Conservation (phyloP, 106 monocot species). For the Triglochin maritima region DNA sequence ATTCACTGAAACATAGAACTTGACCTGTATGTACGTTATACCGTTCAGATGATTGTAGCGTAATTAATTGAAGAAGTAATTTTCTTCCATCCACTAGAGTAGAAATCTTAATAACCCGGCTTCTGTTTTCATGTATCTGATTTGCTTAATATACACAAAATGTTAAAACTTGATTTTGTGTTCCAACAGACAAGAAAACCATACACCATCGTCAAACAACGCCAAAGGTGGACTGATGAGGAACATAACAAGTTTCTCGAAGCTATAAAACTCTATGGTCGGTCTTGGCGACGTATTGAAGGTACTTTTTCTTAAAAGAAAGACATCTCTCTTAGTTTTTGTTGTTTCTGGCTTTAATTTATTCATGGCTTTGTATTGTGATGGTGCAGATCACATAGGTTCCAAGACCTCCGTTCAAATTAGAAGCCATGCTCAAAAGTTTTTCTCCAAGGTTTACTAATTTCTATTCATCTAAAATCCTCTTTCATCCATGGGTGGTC, state of each 20-base stretch:
- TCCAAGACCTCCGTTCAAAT: constrained; percentile 11
- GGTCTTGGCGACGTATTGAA: constrained; percentile 18
- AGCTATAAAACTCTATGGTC: constrained; percentile 15
- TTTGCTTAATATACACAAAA: too few relatives aligned
- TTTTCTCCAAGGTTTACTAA: constrained; percentile 11
- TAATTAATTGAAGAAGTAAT: too few relatives aligned
- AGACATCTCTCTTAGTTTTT: not conserved
- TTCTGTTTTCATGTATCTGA: too few relatives aligned
- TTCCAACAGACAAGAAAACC: constrained; percentile 14
- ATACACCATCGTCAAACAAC: constrained; percentile 16
- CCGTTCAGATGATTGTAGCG: too few relatives aligned
- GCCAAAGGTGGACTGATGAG: constrained; percentile 15
- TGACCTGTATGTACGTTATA: too few relatives aligned
- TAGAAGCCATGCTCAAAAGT: constrained; percentile 17
- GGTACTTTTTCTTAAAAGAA: not conserved
- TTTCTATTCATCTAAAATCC: not conserved
- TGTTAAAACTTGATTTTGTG: not conserved
- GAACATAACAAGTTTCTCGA: constrained; percentile 16
- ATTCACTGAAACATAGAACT: too few relatives aligned
- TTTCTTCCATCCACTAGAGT: too few relatives aligned
- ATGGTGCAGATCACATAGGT: constrained; percentile 13
- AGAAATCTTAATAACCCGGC: too few relatives aligned
- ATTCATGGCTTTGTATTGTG: not conserved
- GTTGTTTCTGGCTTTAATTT: not conserved
- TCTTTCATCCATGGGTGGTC: not conserved